These are phyloP conservation scores for Ascochyta viciae-villosae DNA, from an alignment of 2,329 filamentous ascomycete genomes.

Conservation along the genomic window DNA sequence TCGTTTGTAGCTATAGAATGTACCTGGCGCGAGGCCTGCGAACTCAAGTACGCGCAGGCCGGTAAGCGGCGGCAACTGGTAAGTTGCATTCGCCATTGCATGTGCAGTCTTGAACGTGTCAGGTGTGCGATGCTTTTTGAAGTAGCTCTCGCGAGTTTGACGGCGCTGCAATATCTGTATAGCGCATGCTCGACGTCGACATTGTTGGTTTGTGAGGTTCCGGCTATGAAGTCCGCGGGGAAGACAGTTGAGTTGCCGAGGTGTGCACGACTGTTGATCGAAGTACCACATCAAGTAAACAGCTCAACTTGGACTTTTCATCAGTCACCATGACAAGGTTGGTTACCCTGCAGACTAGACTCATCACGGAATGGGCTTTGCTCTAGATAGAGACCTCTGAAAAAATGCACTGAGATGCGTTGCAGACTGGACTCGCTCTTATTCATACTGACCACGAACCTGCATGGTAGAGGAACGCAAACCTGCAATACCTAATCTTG, in stretches of 20 bases:
- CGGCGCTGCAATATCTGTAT: not conserved
- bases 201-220: conserved; percentile 26
- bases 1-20: not conserved
- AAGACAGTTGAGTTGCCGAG: conserved; percentile 37
- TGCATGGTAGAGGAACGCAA: not conserved
- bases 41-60: conserved; percentile 70
- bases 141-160: not conserved
- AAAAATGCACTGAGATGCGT: no score
- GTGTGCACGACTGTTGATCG: conserved; percentile 20
- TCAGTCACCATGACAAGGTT: no score
- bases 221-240: conserved; percentile 45
- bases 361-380: no score
- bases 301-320: not conserved
- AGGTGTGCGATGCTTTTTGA: not conserved
- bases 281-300: not conserved
- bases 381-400: no score
- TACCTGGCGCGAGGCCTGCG: conserved; percentile 67
- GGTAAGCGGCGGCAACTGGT: conserved; percentile 58
- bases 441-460: not conserved
- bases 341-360: no score
- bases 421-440: no score
- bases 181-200: conserved; percentile 39
- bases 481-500: not conserved
- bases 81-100: conserved; percentile 30
- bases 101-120: not conserved